Percentiles rank a stretch among this genome's conserved stretches.
These are phyloP conservation scores for Tulasnella sp. DNA, from an alignment of 768 basidiomycete genomes.

Conservation along the genomic window DNA sequence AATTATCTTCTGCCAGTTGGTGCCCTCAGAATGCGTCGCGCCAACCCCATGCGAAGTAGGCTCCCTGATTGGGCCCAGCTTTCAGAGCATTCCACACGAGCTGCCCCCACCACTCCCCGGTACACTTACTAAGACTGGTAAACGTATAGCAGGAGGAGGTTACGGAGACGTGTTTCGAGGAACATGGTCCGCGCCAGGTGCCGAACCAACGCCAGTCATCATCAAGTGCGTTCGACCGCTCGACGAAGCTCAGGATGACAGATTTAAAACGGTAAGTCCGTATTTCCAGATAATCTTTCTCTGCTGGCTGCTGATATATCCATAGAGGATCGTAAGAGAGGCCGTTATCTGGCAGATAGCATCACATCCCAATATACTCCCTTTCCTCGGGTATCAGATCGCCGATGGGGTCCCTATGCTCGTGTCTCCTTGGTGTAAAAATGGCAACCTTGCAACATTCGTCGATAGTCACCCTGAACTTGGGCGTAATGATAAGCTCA, in stretches of 20 bases:
- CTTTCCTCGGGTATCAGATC: neutral
- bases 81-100: neutral
- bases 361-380: neutral
- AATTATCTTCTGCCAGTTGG: too few relatives aligned
- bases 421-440: neutral
- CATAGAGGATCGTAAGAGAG: neutral
- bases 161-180: conserved; percentile 1
- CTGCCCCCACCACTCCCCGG: neutral
- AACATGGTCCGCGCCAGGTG: neutral
- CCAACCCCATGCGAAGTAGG: neutral
- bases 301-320: neutral
- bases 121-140: neutral
- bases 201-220: neutral
- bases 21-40: too few relatives aligned
- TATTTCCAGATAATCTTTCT: neutral
- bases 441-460: neutral
- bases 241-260: neutral
- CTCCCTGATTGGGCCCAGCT: neutral
- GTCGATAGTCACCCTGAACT: neutral
- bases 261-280: neutral
- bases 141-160: neutral
- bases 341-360: neutral
- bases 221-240: neutral
- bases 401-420: neutral
- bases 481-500: neutral